Evolutionary conservation across 106 monocot species (phyloP).

Genomic region (Agapanthus africanus): DNA sequence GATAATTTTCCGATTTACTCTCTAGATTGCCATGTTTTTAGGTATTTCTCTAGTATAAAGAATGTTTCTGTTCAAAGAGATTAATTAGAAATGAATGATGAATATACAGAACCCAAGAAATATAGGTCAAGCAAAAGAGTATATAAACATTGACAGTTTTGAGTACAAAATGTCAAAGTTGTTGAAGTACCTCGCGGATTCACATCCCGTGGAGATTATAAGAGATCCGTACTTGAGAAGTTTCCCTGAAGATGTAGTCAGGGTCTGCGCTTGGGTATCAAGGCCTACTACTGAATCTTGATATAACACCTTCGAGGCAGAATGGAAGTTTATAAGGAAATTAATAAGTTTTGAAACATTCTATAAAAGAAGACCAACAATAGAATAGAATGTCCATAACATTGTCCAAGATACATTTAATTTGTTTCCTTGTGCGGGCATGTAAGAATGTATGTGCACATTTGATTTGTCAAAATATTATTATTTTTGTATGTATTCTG

Average conservation of each 20-base stretch:
- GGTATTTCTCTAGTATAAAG: not conserved
- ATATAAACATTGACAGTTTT: not conserved
- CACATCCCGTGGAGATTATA: conserved; percentile 70
- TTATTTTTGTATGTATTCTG: not conserved
- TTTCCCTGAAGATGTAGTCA: conserved; percentile 64
- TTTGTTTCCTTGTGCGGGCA: not conserved
- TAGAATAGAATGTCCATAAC: not conserved
- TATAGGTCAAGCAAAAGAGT: not conserved
- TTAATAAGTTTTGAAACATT: not conserved
- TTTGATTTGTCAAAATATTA: not conserved
- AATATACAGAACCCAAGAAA: not conserved
- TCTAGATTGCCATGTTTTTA: too few relatives aligned
- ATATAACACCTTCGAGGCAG: conserved; percentile 51
- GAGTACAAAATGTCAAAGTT: not conserved
- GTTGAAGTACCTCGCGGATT: conserved; percentile 52
- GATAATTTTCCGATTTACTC: too few relatives aligned
- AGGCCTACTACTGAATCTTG: conserved; percentile 68
- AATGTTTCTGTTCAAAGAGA: not conserved
- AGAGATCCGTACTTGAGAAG: conserved; percentile 75
- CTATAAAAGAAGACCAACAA: not conserved
- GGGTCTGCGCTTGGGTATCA: conserved; percentile 41
- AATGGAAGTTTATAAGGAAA: too few relatives aligned
- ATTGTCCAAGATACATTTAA: not conserved
- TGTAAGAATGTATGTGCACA: not conserved
- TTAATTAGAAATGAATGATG: not conserved